Evolutionary conservation across 2,329 filamentous ascomycete species (phyloP), one percentile per base, ranked within the genome.

Genomic region (Endothia cerciana): DNA sequence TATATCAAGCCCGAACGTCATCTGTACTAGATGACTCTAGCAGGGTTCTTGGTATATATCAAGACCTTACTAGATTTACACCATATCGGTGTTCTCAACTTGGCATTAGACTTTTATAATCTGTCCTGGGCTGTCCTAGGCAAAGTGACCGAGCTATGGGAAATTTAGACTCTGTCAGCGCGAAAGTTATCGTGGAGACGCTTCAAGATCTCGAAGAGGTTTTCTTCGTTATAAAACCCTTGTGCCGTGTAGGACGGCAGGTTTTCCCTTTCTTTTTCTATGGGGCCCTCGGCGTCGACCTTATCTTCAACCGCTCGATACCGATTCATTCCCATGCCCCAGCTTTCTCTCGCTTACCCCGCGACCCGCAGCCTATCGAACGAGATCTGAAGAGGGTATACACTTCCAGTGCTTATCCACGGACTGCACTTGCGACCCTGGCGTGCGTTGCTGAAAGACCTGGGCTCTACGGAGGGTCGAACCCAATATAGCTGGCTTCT

Each of bases 221-320:
- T n/a, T 57, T 56, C 33, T 36, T 57, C 33, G 13, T 57, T 15
- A 57, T 30, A 40, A 13, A 40, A 57, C 53, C 10, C 1, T 30
- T 30, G n/a, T 57, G 53, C 8, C 17, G 53, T 57, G 8, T 40
- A 25, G 53, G 53, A 25, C 53, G 53, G 7, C 36, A 57, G 17
- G 36, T 40, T 19, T 57, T 57, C 17, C 53, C 53, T 30, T 57
- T 57, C 53, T 40, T 38, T 40, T 57, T 30, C 30, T 30, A 57
- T 15, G 53, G 53, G 13, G 53, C 53, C 17, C 33, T 57, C 17
- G 17, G 30, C 17, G 10, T 30, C 30, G 36, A 58, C 19, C 30
- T 58, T 41, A n/a, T 41, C 33, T 41, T 58, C 36, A 58, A 58
- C 11, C 36, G 33, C 36, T 41, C 55, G 25, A 41, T 33, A 15